These are phyloP conservation scores for Fusarium fracticaudum DNA, from an alignment of 2,329 filamentous ascomycete genomes.

Conservation along the genomic window DNA sequence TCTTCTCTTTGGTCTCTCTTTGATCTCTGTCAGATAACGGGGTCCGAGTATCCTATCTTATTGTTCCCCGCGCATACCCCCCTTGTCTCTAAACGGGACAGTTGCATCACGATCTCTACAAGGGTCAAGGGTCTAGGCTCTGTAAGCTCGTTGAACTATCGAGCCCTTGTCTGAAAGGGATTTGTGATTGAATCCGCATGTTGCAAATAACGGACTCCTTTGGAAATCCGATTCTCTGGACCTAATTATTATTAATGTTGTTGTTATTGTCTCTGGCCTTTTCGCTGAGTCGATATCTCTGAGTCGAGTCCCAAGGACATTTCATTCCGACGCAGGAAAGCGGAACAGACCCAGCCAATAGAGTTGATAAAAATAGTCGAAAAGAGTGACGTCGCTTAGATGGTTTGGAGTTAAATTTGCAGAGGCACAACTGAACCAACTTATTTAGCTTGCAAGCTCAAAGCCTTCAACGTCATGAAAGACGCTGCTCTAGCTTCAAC, in stretches of 20 bases:
- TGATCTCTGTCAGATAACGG: slow-evolving; percentile 6
- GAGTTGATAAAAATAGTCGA: background rate
- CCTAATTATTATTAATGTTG: background rate
- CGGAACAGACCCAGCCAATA: background rate
- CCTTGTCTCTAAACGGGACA: slow-evolving; percentile 1
- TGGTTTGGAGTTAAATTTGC: background rate
- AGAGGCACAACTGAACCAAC: background rate
- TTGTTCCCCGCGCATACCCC: background rate
- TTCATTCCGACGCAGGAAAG: slow-evolving; percentile 7
- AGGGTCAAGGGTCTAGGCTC: slow-evolving; percentile 13
- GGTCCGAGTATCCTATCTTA: background rate
- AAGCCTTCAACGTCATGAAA: slow-evolving; percentile 16
- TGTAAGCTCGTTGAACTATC: background rate
- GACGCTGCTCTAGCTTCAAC: slow-evolving; percentile 5
- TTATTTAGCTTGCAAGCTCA: background rate
- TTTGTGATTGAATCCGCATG: background rate
- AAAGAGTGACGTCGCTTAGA: slow-evolving; percentile 9
- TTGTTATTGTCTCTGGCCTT: background rate
- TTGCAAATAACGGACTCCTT: background rate
- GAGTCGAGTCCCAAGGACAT: background rate
- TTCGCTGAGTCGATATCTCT: background rate
- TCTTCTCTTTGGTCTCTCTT: background rate
- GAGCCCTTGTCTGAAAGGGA: background rate
- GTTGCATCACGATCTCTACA: slow-evolving; percentile 8
- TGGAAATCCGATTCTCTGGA: background rate